Evolutionary conservation across 306 rosid genomes (phyloP).

Genomic region (Carpinus fangiana): DNA sequence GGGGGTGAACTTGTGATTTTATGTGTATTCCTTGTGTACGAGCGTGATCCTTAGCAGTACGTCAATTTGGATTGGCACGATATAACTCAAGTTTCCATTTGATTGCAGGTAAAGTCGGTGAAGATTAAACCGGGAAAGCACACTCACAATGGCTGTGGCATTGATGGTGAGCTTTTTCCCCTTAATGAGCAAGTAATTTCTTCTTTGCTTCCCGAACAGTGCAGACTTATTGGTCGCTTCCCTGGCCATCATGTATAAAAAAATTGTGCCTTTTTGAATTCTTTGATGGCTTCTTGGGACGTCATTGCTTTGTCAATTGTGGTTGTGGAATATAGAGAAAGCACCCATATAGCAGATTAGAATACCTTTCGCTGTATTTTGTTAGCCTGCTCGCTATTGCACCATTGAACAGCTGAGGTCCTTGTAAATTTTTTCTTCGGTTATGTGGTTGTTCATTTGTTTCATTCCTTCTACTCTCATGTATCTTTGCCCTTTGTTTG

Average conservation of each 20-base stretch:
- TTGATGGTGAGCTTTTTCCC: conserved; percentile 95
- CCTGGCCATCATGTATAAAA: conserved; percentile 46
- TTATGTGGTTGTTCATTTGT: conserved; percentile 36
- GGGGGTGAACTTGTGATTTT: not conserved
- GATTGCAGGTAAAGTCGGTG: conserved; percentile 83
- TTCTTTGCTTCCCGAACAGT: conserved; percentile 92
- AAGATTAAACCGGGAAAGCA: conserved; percentile 88
- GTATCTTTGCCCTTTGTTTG: conserved; percentile 20
- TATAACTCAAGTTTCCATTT: conserved; percentile 23
- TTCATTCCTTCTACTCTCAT: conserved; percentile 17
- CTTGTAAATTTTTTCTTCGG: conserved; percentile 47
- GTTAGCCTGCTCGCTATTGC: conserved; percentile 11
- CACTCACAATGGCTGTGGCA: conserved; percentile 88
- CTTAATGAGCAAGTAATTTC: conserved; percentile 84
- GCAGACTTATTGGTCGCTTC: conserved; percentile 94
- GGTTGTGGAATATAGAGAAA: conserved; percentile 13
- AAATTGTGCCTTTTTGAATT: conserved; percentile 39
- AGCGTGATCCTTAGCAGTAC: conserved; percentile 15
- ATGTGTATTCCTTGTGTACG: not conserved
- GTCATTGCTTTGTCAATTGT: conserved; percentile 8
- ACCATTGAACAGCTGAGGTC: conserved; percentile 34
- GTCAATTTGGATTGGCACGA: conserved; percentile 19
- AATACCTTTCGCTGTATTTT: conserved; percentile 19
- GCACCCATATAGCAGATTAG: conserved; percentile 19
- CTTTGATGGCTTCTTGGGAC: conserved; percentile 48